These are phyloP conservation scores for Stemphylium vesicarium DNA, from an alignment of 2,329 filamentous ascomycete genomes.

Conservation along the genomic window DNA sequence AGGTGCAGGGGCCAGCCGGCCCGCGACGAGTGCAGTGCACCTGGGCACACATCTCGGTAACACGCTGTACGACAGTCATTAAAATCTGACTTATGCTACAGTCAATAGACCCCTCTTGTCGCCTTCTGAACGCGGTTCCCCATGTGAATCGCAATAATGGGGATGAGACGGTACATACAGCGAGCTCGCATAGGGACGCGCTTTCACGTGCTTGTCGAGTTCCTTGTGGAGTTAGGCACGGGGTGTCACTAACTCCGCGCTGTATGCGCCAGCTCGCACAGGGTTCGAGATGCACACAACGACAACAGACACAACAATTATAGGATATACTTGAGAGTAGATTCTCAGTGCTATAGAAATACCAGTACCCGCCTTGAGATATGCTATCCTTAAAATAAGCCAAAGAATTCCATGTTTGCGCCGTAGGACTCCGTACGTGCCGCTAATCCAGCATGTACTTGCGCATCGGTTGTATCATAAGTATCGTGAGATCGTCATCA, in stretches of 20 bases:
- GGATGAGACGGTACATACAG: background rate
- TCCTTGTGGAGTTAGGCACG: background rate
- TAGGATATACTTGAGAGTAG: background rate
- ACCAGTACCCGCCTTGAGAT: background rate
- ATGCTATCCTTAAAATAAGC: background rate
- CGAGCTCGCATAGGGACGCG: background rate
- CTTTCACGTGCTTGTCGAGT: conserved; percentile 11
- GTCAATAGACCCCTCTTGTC: too few relatives aligned
- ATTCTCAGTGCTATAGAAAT: background rate
- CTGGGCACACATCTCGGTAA: background rate
- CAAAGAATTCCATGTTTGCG: background rate
- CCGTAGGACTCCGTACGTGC: conserved; percentile 16
- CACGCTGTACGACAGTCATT: background rate
- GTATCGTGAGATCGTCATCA: conserved; percentile 31
- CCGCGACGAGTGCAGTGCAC: background rate
- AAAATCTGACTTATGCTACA: background rate
- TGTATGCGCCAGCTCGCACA: background rate
- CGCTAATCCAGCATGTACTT: conserved; percentile 7
- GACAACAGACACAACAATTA: background rate
- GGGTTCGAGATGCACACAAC: background rate
- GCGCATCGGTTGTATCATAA: conserved; percentile 11
- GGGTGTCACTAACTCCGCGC: background rate
- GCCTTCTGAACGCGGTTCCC: background rate
- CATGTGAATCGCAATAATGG: background rate
- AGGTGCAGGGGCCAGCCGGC: conserved; percentile 10